Percentiles rank a stretch among this genome's conserved stretches.
Conservation (phyloP, 805 yeast genomes). For the Yamadazyma sp. region DNA sequence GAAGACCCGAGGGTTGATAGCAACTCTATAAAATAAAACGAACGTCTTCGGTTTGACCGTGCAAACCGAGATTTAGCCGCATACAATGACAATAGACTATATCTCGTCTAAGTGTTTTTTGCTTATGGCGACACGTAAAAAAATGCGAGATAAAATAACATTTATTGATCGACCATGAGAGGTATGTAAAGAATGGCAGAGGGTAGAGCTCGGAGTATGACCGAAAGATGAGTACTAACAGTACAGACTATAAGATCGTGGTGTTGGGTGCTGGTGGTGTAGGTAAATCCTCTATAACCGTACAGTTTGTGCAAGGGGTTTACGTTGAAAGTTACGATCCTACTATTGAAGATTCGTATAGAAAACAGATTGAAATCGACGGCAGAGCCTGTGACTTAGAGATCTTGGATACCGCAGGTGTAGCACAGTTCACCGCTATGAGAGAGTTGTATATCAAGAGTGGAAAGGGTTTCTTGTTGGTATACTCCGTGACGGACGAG, state of each 20-base stretch:
- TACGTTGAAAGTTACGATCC: slow-evolving; percentile 94
- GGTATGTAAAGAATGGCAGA: slow-evolving; percentile 18
- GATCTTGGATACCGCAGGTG: slow-evolving; percentile 61
- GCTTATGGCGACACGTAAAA: slow-evolving; percentile 13
- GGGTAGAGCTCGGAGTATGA: too few relatives aligned
- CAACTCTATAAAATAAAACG: too few relatives aligned
- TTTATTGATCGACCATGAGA: slow-evolving; percentile 15
- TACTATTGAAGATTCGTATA: slow-evolving; percentile 93
- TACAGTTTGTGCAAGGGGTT: slow-evolving; percentile 87
- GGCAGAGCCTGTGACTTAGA: slow-evolving; percentile 85
- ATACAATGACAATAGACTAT: neutral
- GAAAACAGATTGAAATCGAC: slow-evolving; percentile 85
- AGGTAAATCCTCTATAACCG: slow-evolving; percentile 92
- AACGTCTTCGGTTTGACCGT: too few relatives aligned
- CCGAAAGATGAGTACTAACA: slow-evolving; percentile 7
- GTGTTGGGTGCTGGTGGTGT: slow-evolving; percentile 97
- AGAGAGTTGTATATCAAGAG: slow-evolving; percentile 83
- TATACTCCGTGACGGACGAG: slow-evolving; percentile 59
- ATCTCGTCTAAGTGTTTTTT: slow-evolving; percentile 11
- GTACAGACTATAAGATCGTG: slow-evolving; percentile 79
- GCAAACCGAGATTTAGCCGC: too few relatives aligned
- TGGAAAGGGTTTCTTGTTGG: slow-evolving; percentile 71
- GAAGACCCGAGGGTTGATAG: too few relatives aligned
- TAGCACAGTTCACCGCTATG: slow-evolving; percentile 93
- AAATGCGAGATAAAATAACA: slow-evolving; percentile 9